These are phyloP conservation scores for Huntiella decipiens DNA, from an alignment of 2,329 filamentous ascomycete species.

Conservation along the genomic window DNA sequence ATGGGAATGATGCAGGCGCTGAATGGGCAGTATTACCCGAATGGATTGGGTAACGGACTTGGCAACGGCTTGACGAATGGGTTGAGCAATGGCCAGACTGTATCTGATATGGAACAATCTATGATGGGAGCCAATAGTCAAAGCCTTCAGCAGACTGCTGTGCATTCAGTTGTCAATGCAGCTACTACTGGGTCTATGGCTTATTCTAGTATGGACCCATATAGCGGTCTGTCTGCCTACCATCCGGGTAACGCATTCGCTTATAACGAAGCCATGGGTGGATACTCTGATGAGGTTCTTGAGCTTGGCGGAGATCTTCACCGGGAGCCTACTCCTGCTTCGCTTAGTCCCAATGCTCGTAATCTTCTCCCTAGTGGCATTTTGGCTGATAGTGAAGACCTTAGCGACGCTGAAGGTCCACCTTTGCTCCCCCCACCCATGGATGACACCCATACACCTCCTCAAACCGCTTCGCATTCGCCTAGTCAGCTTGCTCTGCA, in stretches of 20 bases:
- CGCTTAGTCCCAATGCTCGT: constrained; percentile 59
- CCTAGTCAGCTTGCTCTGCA: constrained; percentile 43
- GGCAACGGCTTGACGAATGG: background rate
- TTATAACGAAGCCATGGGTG: background rate
- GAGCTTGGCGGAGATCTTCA: background rate
- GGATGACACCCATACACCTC: constrained; percentile 17
- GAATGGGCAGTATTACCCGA: background rate
- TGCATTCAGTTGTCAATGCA: background rate
- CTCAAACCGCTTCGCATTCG: constrained; percentile 21
- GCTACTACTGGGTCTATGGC: background rate
- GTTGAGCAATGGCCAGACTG: background rate
- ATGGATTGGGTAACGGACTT: background rate
- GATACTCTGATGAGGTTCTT: background rate
- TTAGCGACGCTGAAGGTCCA: constrained; percentile 34
- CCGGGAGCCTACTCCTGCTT: constrained; percentile 19
- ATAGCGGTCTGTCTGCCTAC: background rate
- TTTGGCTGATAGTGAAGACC: constrained; percentile 29
- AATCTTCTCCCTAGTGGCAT: constrained; percentile 52
- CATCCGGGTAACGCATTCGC: background rate
- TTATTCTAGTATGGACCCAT: no score
- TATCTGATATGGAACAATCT: background rate
- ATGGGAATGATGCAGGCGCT: no score
- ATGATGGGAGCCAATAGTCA: background rate
- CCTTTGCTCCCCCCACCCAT: constrained; percentile 20
- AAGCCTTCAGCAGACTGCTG: background rate